Evolutionary conservation across 1,284 basidiomycete species (phyloP).

Genomic region (Microbotryum scabiosae): DNA sequence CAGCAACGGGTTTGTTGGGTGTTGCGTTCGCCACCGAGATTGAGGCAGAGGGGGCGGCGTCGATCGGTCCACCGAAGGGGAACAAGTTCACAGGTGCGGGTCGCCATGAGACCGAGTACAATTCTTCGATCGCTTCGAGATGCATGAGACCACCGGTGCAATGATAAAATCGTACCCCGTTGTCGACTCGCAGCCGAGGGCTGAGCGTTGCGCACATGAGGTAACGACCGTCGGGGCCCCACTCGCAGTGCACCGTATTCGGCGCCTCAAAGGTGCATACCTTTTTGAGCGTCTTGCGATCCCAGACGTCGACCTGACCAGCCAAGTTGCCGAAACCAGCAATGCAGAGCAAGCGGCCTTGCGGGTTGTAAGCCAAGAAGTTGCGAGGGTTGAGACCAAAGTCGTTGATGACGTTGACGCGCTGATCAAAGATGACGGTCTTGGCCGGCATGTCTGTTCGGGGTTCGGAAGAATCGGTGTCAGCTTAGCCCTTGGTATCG

Average conservation of each 20-base stretch:
- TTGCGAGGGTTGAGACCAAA: conserved; percentile 85
- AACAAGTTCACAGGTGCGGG: conserved; percentile 59
- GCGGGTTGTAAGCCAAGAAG: conserved; percentile 89
- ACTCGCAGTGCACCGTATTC: conserved; percentile 88
- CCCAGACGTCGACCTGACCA: conserved; percentile 85
- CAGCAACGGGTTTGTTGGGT: conserved; percentile 42
- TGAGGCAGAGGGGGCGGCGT: conserved; percentile 64
- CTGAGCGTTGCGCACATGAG: conserved; percentile 89
- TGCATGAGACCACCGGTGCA: conserved; percentile 79
- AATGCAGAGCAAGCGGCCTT: conserved; percentile 75
- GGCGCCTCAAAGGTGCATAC: conserved; percentile 81
- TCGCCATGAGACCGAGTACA: conserved; percentile 79
- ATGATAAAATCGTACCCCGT: conserved; percentile 93
- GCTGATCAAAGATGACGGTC: conserved; percentile 80
- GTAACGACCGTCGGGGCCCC: conserved; percentile 89
- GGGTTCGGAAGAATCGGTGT: not conserved
- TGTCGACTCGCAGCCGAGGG: conserved; percentile 89
- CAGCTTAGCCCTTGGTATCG: not conserved
- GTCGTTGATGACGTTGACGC: conserved; percentile 78
- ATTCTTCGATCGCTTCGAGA: conserved; percentile 64
- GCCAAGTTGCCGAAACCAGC: conserved; percentile 96
- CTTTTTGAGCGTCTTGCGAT: conserved; percentile 76
- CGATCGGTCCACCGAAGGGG: conserved; percentile 64
- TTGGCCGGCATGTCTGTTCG: conserved; percentile 84
- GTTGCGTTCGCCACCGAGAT: conserved; percentile 48